These are phyloP conservation scores for Solanum hybrid DNA, from an alignment of 305 asterid species.

Conservation along the genomic window DNA sequence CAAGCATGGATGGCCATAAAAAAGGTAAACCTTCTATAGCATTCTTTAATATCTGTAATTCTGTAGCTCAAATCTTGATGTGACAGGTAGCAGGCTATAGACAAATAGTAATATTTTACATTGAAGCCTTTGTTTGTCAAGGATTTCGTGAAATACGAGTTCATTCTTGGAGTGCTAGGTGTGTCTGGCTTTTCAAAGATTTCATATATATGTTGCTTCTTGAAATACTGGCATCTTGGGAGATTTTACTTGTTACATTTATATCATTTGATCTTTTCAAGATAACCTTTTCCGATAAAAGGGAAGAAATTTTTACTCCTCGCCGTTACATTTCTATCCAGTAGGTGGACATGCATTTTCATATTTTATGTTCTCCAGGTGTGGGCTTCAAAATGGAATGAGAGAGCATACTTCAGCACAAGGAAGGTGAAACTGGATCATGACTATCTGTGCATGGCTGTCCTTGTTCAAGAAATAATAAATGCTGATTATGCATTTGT, in stretches of 20 bases:
- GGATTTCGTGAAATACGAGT: not conserved
- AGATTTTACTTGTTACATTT: not conserved
- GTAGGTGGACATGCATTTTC: slow-evolving; percentile 3
- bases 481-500: slow-evolving; percentile 99
- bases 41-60: not conserved
- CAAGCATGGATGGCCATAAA: slow-evolving; percentile 98
- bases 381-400: slow-evolving; percentile 99
- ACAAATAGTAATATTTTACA: not conserved
- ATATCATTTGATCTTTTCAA: not conserved
- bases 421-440: slow-evolving; percentile 93
- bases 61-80: not conserved
- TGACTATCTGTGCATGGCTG: slow-evolving; percentile 96
- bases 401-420: slow-evolving; percentile 98
- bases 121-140: not conserved
- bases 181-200: not conserved
- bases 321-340: not conserved
- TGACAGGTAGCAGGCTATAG: not conserved
- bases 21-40: slow-evolving; percentile 38
- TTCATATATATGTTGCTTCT: not conserved
- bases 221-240: not conserved
- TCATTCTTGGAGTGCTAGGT: not conserved
- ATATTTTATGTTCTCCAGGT: slow-evolving; percentile 41
- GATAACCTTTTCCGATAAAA: not conserved
- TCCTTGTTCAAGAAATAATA: slow-evolving; percentile 94
- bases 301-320: not conserved